Base-by-base conservation (phyloP, 441 rosid genomes). In the Populus tomentosa region DNA sequence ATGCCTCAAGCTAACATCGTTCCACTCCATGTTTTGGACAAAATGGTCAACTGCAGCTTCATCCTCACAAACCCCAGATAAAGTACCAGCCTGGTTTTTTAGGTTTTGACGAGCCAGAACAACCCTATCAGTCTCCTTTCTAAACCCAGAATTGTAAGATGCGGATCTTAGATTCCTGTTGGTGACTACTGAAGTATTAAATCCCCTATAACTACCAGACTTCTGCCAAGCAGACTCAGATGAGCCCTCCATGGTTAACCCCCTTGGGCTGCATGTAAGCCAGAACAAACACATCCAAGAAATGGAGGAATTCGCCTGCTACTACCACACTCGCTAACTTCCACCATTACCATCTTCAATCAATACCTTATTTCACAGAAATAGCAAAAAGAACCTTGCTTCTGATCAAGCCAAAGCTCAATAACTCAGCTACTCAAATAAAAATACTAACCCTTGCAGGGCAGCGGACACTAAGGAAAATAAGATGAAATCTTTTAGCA, bases 1-100 rank as follows among this genome's bases (percentile, higher is more conserved):
- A 61, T 91, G 95, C 82, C 98, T 90, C 86, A 94, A 84, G 85
- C 98, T 94, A 75, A 91, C 82, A 86, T 92, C 95, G 68, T 83
- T 93, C 93, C 92, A 89, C 79, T 89, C 97, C 77, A 86, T 72
- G 59, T 88, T 78, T 66, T 84, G 84, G 69, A 86, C 76, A 79
- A 88, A 90, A 80, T 86, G 93, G 70, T 88, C 88, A 71, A 77
- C 79, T 10, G 85, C 85, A 32, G 81, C 80, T 79, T 87, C 92
- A 78, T 90, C 89, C 70, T 89, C 91, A 66, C 75, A 88, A 64
- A 79, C 84, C 83, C 87, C 86, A 59, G 89, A 85, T 70, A 77
- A 77, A 61, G 64, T 21, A 79, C 89, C 89, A 67, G 79, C 79
- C 85, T 86, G 89, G 88, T 83, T 87, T 78, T 85, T 85, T 13